These are phyloP conservation scores for Penicillium sp. DNA, from an alignment of 2,329 filamentous ascomycete genomes.

Conservation along the genomic window DNA sequence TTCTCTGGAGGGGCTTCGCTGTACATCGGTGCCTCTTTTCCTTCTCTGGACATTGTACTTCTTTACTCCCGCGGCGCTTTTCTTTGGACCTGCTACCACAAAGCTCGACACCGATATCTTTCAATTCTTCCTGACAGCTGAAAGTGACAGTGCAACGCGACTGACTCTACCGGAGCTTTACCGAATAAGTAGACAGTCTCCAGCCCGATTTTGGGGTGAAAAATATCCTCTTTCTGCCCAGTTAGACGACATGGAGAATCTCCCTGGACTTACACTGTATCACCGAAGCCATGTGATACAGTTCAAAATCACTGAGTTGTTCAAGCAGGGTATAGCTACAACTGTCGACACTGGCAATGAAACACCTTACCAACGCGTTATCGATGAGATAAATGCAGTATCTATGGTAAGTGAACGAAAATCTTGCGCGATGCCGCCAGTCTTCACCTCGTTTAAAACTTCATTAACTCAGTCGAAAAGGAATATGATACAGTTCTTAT, in stretches of 20 bases:
- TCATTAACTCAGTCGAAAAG: constrained; percentile 5
- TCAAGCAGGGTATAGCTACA: constrained; percentile 11
- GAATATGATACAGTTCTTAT: constrained; percentile 28
- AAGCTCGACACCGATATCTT: constrained; percentile 26
- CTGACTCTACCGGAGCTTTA: constrained; percentile 28
- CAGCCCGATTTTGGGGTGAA: constrained; percentile 31
- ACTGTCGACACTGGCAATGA: background rate
- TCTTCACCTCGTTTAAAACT: no score
- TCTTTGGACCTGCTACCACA: constrained; percentile 21
- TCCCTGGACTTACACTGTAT: constrained; percentile 26
- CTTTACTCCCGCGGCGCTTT: constrained; percentile 28
- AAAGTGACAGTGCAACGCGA: constrained; percentile 7
- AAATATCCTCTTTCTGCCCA: constrained; percentile 28
- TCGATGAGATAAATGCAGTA: constrained; percentile 24
- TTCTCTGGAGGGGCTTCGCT: constrained; percentile 16
- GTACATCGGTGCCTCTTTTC: constrained; percentile 31
- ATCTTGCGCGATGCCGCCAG: no score
- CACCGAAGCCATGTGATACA: constrained; percentile 31
- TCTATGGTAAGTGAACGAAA: constrained; percentile 19
- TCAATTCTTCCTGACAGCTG: constrained; percentile 25
- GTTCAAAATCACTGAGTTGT: constrained; percentile 31
- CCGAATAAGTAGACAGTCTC: constrained; percentile 31
- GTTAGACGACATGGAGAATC: constrained; percentile 33
- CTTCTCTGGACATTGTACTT: constrained; percentile 34
- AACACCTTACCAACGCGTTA: constrained; percentile 19